These are phyloP conservation scores for Fusarium kyushuense DNA, from an alignment of 2,329 filamentous ascomycete genomes.

Conservation along the genomic window DNA sequence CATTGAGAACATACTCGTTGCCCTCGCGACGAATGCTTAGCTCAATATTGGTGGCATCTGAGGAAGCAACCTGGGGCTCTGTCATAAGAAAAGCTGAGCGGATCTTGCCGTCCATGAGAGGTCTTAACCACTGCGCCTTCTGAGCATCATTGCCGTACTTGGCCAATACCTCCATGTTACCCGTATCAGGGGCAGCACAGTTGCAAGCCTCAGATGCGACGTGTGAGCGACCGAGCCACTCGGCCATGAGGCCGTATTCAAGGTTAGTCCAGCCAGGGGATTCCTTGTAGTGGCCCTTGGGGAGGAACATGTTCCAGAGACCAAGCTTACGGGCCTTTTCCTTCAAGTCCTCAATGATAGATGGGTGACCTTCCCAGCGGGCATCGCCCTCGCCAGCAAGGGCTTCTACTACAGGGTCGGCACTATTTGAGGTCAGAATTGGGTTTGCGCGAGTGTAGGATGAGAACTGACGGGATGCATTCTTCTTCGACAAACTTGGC, in stretches of 20 bases:
- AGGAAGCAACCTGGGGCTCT: slow-evolving; percentile 87
- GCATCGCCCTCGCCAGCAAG: slow-evolving; percentile 81
- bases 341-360: slow-evolving; percentile 91
- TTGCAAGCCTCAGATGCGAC: slow-evolving; percentile 89
- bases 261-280: slow-evolving; percentile 95
- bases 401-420: slow-evolving; percentile 83
- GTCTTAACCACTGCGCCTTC: slow-evolving; percentile 85
- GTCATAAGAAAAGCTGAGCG: slow-evolving; percentile 95
- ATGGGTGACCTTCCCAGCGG: slow-evolving; percentile 84
- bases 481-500: slow-evolving; percentile 98
- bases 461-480: slow-evolving; percentile 76
- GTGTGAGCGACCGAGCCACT: slow-evolving; percentile 89
- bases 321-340: slow-evolving; percentile 83
- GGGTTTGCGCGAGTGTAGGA: not conserved
- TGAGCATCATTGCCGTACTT: slow-evolving; percentile 90
- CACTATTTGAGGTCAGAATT: slow-evolving; percentile 57
- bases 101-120: slow-evolving; percentile 85
- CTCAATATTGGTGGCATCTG: slow-evolving; percentile 93
- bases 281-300: slow-evolving; percentile 94
- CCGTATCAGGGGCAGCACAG: slow-evolving; percentile 90
- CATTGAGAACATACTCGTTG: slow-evolving; percentile 91
- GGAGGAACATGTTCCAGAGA: slow-evolving; percentile 98
- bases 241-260: slow-evolving; percentile 98
- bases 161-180: slow-evolving; percentile 95
- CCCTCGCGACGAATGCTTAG: slow-evolving; percentile 85